Evolutionary conservation across 345 rosid genomes (phyloP).

Genomic region (Euphorbia lathyris): DNA sequence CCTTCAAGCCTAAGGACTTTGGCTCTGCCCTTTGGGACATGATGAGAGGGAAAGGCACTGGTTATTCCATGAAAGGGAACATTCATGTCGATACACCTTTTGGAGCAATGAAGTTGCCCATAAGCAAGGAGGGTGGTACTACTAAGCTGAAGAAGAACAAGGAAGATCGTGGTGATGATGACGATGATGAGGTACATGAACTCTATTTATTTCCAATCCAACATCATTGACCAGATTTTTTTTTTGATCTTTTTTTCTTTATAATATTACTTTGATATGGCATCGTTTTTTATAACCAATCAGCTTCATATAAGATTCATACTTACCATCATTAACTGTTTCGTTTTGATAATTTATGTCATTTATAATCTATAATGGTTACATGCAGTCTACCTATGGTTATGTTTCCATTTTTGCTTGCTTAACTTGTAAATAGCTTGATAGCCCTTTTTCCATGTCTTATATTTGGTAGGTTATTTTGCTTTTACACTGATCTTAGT

Average conservation of each 20-base stretch:
- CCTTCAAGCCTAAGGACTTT: slow-evolving; percentile 91
- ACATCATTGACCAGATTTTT: not conserved
- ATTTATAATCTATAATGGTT: not conserved
- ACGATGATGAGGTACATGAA: slow-evolving; percentile 56
- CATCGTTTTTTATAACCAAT: not conserved
- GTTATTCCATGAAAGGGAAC: slow-evolving; percentile 82
- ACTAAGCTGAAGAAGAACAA: slow-evolving; percentile 84
- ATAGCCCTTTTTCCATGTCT: not conserved
- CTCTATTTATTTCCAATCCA: not conserved
- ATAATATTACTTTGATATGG: not conserved
- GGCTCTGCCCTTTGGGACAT: slow-evolving; percentile 99
- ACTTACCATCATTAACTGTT: not conserved
- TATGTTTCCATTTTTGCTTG: not conserved
- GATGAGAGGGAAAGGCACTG: slow-evolving; percentile 94
- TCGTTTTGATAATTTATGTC: not conserved
- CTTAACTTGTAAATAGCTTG: not conserved
- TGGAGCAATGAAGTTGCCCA: slow-evolving; percentile 93
- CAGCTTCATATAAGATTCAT: not conserved
- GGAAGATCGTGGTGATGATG: slow-evolving; percentile 52
- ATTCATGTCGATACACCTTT: slow-evolving; percentile 86
- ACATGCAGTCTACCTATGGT: not conserved
- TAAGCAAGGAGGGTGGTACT: slow-evolving; percentile 85
- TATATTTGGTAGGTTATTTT: not conserved
- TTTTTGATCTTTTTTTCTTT: not conserved
- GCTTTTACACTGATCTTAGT: not conserved